phyloP scores from a whole-genome alignment of 2,329 filamentous ascomycete species.

The Plectosphaerella cucumerina region DNA sequence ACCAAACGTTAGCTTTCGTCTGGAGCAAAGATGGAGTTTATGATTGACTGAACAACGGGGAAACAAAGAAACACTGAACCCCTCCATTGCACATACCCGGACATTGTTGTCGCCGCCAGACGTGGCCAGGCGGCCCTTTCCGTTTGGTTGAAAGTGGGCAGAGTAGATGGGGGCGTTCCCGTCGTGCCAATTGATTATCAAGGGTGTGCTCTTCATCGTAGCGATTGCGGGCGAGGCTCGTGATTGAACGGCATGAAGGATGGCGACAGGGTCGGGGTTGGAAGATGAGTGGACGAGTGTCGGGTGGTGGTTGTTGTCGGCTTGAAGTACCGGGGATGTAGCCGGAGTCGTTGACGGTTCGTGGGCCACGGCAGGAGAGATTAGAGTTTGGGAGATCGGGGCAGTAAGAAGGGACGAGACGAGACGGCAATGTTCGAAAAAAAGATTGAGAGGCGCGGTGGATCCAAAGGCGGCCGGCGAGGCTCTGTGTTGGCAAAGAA shows the following conservation, averaged over 20 bases:
- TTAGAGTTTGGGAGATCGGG: not conserved
- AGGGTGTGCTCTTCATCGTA: constrained; percentile 89
- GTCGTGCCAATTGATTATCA: constrained; percentile 99
- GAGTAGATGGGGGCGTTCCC: constrained; percentile 97
- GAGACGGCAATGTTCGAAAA: not conserved
- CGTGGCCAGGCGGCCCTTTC: constrained; percentile 87
- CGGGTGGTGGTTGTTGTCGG: not conserved
- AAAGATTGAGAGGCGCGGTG: not conserved
- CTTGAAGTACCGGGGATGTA: not conserved
- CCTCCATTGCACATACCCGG: constrained; percentile 55
- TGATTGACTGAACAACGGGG: too few relatives aligned
- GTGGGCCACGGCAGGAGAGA: not conserved
- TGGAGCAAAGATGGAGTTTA: too few relatives aligned
- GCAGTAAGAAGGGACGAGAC: not conserved
- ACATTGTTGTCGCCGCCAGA: constrained; percentile 97
- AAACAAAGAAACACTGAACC: not conserved
- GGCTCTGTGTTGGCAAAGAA: not conserved
- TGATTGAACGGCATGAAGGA: not conserved
- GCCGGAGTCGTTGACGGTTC: not conserved
- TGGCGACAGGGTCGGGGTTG: not conserved
- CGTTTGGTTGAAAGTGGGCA: constrained; percentile 89
- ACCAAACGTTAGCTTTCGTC: constrained; percentile 4
- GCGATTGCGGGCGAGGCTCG: constrained; percentile 15
- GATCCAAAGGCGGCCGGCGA: not conserved
- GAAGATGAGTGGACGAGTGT: too few relatives aligned